Conservation (phyloP, 805 yeast genomes). For the Zygotorulaspora chibaensis region DNA sequence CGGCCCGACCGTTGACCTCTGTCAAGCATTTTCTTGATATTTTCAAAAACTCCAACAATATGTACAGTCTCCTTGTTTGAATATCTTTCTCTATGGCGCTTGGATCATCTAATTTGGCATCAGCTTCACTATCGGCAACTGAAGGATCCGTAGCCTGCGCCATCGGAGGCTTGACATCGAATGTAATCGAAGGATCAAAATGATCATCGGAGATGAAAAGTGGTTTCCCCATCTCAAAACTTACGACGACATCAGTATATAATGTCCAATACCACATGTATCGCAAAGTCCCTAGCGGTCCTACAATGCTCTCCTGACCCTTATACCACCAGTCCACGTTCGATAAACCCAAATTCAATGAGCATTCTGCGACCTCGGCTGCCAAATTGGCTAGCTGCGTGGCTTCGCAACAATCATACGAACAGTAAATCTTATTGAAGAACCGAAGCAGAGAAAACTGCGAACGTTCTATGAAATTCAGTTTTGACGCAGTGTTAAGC, state of each 20-base stretch:
- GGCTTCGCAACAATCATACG: constrained; percentile 20
- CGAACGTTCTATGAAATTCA: constrained; percentile 27
- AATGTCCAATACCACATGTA: constrained; percentile 26
- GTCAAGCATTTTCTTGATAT: constrained; percentile 14
- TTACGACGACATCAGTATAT: constrained; percentile 24
- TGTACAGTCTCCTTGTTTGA: constrained; percentile 5
- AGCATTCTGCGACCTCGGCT: constrained; percentile 19
- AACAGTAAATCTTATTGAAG: constrained; percentile 16
- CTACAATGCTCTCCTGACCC: constrained; percentile 12
- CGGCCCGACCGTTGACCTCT: constrained; percentile 12
- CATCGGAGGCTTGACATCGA: neutral
- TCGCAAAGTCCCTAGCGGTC: constrained; percentile 15
- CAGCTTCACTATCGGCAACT: neutral
- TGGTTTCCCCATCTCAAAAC: constrained; percentile 32
- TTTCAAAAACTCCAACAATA: constrained; percentile 15
- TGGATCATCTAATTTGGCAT: neutral
- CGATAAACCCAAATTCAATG: constrained; percentile 24
- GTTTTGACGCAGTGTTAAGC: constrained; percentile 18
- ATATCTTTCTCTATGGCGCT: neutral
- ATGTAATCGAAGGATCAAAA: constrained; percentile 11
- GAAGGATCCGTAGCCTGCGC: neutral
- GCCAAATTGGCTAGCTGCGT: constrained; percentile 22
- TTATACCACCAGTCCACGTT: constrained; percentile 22
- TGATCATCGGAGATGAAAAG: constrained; percentile 18
- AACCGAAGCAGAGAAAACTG: constrained; percentile 28